Percentiles rank a stretch among this genome's conserved stretches.
Conservation (phyloP, 352 stramenopile species). For the Thalassiosira tumida region DNA sequence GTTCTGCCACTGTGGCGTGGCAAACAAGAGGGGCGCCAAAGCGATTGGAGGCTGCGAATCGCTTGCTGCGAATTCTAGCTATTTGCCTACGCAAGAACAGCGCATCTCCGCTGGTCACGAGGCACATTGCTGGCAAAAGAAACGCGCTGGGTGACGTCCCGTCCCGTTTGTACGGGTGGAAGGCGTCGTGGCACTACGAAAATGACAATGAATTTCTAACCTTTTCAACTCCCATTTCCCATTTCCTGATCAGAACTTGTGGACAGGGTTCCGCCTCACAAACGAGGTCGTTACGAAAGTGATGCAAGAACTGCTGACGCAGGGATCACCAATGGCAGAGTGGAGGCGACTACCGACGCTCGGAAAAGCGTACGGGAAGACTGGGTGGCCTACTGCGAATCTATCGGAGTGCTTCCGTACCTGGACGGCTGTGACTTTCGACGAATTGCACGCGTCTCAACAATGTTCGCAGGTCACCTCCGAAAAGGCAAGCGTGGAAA, state of each 20-base stretch:
- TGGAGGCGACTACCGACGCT: conserved; percentile 68
- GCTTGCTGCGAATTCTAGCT: conserved; percentile 8
- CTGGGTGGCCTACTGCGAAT: conserved; percentile 50
- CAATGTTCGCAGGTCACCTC: background rate
- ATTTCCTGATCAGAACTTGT: conserved; percentile 64
- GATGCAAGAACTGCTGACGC: conserved; percentile 59
- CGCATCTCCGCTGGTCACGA: background rate
- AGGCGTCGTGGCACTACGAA: conserved; percentile 43
- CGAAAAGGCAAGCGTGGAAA: background rate
- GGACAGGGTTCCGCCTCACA: conserved; percentile 58
- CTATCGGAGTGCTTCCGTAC: conserved; percentile 45
- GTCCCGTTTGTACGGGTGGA: conserved; percentile 68
- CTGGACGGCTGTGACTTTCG: background rate
- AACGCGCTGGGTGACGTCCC: conserved; percentile 67
- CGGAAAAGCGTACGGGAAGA: conserved; percentile 54
- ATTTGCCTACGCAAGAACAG: background rate
- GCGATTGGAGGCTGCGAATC: background rate
- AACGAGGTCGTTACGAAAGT: conserved; percentile 55
- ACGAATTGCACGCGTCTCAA: background rate
- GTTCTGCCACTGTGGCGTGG: conserved; percentile 30
- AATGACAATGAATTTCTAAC: conserved; percentile 37
- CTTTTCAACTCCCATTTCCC: conserved; percentile 69
- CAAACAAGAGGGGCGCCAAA: background rate
- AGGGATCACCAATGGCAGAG: conserved; percentile 60
- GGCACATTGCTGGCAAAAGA: conserved; percentile 30